Base-by-base conservation (phyloP, 2,329 filamentous ascomycete species). In the Zasmidium citrigriseum region DNA sequence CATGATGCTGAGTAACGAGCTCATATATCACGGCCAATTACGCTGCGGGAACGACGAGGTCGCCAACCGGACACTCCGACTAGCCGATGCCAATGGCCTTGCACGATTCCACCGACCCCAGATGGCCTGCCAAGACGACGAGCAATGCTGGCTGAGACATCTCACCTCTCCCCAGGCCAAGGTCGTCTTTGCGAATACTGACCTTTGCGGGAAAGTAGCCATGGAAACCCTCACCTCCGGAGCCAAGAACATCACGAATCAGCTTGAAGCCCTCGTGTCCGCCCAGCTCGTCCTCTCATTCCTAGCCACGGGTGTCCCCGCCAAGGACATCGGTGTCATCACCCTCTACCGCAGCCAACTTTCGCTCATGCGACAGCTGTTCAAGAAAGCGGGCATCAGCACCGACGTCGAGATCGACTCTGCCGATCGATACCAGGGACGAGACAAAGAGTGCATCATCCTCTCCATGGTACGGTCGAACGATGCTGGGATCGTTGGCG, bases 281-380 rank as follows among this genome's bases (percentile, higher is more conserved):
- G 83, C 86, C 0, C 90, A 97, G 69, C 83, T 98, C 12, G 91
- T 97, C 18, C 85, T 92, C 60, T 83, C 86, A 0, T 83, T 99
- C 2, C 81, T 98, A 50, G 83, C 85, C 0, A 83, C 86, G 1
- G 95, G 95, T 23, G 83, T 98, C 0, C 79, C 89, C 0, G 83
- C 89, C 0, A 78, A 79, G 0, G 89, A 93, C 53, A 92, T 99
- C 57, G 95, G 95, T 48, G 89, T 99, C 65, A 97, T 99, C 78
- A 97, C 95, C 16, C 92, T 97, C 75, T 99, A 99, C 75, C 90
- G 95, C 58, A 93, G 90, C 4, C 95, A 99, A 74, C 85, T 99
- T 1, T 87, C 91, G 0, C 80, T 96, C 2, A 82, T 99, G 1
- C 90, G 90, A 64, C 86, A 93, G 60, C 82, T 82, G 11, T 83